Percentiles rank a stretch among this genome's conserved stretches.
Evolutionary conservation across 371 early-diverging fungal genomes (phyloP).

Genomic region (Gilbertella persicaria): DNA sequence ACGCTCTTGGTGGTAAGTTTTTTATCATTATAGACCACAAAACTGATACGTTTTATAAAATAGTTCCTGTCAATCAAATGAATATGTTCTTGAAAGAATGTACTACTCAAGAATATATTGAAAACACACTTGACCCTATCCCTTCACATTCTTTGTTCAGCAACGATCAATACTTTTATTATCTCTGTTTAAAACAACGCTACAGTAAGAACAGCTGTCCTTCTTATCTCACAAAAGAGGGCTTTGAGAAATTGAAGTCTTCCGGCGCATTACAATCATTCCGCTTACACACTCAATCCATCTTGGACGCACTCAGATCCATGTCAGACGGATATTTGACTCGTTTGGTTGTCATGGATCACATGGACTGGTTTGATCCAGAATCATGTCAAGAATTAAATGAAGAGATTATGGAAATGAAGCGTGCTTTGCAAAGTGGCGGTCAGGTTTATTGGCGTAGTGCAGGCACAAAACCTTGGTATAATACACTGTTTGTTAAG

Average conservation of each 20-base stretch:
- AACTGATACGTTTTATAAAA: background rate
- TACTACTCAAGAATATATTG: slow-evolving; percentile 75
- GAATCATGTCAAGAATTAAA: slow-evolving; percentile 57
- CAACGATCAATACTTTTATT: slow-evolving; percentile 83
- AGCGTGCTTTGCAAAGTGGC: slow-evolving; percentile 57
- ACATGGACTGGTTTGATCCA: slow-evolving; percentile 84
- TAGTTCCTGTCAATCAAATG: slow-evolving; percentile 87
- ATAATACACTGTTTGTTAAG: slow-evolving; percentile 70
- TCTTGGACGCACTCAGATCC: slow-evolving; percentile 61
- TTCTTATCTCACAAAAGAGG: slow-evolving; percentile 71
- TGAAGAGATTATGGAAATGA: slow-evolving; percentile 69
- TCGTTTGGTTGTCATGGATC: slow-evolving; percentile 84
- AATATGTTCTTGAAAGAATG: slow-evolving; percentile 83
- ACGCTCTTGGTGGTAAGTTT: slow-evolving; percentile 69
- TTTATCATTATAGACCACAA: background rate
- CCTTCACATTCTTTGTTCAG: slow-evolving; percentile 61
- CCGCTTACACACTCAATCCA: slow-evolving; percentile 79
- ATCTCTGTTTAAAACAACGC: slow-evolving; percentile 70
- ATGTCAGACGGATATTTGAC: slow-evolving; percentile 69
- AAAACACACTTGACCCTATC: slow-evolving; percentile 84
- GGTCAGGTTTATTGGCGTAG: slow-evolving; percentile 82
- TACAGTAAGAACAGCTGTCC: slow-evolving; percentile 72
- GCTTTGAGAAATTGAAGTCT: slow-evolving; percentile 64
- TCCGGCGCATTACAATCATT: slow-evolving; percentile 61
- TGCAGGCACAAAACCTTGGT: slow-evolving; percentile 84